Percentiles rank a stretch among this genome's conserved stretches.
These are phyloP conservation scores for Lotmaria passim DNA, from an alignment of 208 protist species.

Conservation along the genomic window DNA sequence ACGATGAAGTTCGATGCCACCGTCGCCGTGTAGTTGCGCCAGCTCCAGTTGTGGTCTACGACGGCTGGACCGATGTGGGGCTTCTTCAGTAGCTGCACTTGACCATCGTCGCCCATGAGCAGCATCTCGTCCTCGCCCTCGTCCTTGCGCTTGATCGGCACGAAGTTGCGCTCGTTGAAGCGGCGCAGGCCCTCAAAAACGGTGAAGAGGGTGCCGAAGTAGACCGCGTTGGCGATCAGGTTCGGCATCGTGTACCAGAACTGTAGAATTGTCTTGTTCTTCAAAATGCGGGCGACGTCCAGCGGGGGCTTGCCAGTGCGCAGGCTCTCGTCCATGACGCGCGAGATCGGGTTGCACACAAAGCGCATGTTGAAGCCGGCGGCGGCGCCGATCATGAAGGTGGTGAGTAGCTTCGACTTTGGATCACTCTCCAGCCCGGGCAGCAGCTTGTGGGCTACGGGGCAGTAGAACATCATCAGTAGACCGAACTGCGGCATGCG, in stretches of 20 bases:
- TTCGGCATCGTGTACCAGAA: slow-evolving; percentile 89
- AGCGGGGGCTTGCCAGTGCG: slow-evolving; percentile 68
- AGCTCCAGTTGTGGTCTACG: slow-evolving; percentile 55
- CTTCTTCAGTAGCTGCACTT: slow-evolving; percentile 17
- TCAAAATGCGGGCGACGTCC: slow-evolving; percentile 58
- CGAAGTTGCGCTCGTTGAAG: slow-evolving; percentile 81
- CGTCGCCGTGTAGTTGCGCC: slow-evolving; percentile 64
- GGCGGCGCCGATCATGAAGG: slow-evolving; percentile 78
- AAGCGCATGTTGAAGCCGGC: slow-evolving; percentile 88
- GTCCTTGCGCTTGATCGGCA: slow-evolving; percentile 38
- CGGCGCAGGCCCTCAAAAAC: slow-evolving; percentile 90
- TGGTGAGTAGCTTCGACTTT: slow-evolving; percentile 73
- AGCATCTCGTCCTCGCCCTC: slow-evolving; percentile 15
- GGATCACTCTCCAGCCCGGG: slow-evolving; percentile 71
- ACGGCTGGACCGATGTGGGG: slow-evolving; percentile 11
- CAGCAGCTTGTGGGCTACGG: slow-evolving; percentile 66
- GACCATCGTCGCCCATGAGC: slow-evolving; percentile 10
- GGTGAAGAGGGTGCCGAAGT: slow-evolving; percentile 86
- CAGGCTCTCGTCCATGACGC: slow-evolving; percentile 80
- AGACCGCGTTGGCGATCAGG: slow-evolving; percentile 86
- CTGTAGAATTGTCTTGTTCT: slow-evolving; percentile 87
- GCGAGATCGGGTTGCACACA: slow-evolving; percentile 84
- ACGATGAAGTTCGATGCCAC: slow-evolving; percentile 68
- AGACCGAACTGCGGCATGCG: slow-evolving; percentile 82
- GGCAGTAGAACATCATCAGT: slow-evolving; percentile 90